phyloP scores from a whole-genome alignment of 306 rosid genomes.

The Inga leiocalycina region DNA sequence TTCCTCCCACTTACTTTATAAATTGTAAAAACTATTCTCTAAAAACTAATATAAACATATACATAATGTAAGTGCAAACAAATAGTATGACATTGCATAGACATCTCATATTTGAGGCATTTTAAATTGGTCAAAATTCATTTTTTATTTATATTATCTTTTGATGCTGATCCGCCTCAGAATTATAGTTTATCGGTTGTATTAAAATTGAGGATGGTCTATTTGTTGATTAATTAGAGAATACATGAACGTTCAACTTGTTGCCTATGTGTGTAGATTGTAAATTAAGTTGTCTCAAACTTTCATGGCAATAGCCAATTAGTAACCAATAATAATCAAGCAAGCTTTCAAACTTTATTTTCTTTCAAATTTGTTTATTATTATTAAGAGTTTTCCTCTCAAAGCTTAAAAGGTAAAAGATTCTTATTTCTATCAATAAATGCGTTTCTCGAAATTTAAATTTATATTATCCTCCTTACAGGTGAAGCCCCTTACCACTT shows the following conservation, averaged over 20 bases:
- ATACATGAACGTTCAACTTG: neutral
- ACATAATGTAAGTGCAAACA: neutral
- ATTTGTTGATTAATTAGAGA: neutral
- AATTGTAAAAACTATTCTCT: no score
- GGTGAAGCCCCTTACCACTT: no score
- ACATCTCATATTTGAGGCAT: no score
- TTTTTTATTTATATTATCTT: neutral
- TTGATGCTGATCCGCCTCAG: neutral
- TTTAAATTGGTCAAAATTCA: neutral
- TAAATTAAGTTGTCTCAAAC: neutral
- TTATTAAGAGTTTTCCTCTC: no score
- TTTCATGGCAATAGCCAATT: neutral
- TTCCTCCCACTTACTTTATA: accelerated
- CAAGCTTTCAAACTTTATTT: neutral
- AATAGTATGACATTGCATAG: neutral
- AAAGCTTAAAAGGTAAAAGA: no score
- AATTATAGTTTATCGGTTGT: neutral
- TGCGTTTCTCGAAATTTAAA: no score
- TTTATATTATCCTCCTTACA: no score
- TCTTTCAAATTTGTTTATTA: no score
- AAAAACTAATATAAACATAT: no score
- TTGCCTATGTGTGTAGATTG: neutral
- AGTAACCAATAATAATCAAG: neutral
- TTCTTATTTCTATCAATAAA: no score
- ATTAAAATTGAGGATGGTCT: neutral